Conservation (phyloP, 306 rosid species). For the Alnus glutinosa region DNA sequence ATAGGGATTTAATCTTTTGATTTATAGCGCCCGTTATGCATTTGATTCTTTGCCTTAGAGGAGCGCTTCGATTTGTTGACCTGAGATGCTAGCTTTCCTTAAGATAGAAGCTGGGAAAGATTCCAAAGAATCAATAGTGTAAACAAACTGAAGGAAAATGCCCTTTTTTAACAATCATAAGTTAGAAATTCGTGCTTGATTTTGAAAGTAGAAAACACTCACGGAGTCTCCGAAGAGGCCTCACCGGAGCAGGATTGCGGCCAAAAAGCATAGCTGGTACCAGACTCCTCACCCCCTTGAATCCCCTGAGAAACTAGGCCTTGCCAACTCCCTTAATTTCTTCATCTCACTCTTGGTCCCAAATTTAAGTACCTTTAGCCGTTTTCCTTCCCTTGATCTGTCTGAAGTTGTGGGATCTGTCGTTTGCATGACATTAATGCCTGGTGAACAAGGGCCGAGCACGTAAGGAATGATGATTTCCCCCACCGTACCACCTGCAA, state of each 20-base stretch:
- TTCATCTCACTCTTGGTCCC: slow-evolving; percentile 46
- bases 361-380: slow-evolving; percentile 41
- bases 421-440: slow-evolving; percentile 29
- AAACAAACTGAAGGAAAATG: no score
- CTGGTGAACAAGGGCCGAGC: slow-evolving; percentile 49
- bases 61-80: no score
- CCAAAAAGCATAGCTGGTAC: slow-evolving; percentile 46
- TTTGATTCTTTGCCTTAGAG: no score
- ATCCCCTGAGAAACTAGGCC: slow-evolving; percentile 56
- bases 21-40: no score
- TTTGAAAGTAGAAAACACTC: no score
- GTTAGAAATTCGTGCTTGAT: no score
- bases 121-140: no score
- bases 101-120: no score
- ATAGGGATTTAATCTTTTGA: no score
- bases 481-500: background rate
- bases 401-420: slow-evolving; percentile 10
- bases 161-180: no score
- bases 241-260: slow-evolving; percentile 11
- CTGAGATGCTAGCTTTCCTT: no score
- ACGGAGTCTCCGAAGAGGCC: no score
- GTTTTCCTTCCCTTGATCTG: slow-evolving; percentile 43
- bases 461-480: background rate
- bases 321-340: slow-evolving; percentile 60
- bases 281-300: slow-evolving; percentile 41